phyloP scores from a whole-genome alignment of 1,139 yeast species.

The Blastobotrys arbuscula region DNA sequence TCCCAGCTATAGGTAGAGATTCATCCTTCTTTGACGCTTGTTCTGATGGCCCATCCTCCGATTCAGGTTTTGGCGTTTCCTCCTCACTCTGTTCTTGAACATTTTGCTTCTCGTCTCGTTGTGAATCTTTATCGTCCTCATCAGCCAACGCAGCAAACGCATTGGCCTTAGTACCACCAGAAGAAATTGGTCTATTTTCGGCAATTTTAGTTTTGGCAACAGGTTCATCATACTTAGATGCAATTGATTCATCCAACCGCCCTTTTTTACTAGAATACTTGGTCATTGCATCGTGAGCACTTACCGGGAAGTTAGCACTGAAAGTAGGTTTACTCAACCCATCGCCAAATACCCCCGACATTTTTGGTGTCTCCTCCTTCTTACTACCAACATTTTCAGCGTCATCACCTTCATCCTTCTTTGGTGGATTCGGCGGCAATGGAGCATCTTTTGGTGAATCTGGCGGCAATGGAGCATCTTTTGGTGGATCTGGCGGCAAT shows the following conservation, averaged over 20 bases:
- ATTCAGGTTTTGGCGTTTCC: neutral
- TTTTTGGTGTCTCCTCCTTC: neutral
- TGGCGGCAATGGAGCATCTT: neutral
- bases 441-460: neutral
- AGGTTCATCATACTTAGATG: neutral
- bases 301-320: neutral
- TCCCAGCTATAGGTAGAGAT: too few relatives aligned
- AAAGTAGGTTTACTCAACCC: neutral
- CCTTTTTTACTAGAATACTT: neutral
- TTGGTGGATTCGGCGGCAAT: neutral
- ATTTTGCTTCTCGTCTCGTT: neutral
- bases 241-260: neutral
- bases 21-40: neutral
- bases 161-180: neutral
- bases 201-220: neutral
- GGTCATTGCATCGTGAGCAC: neutral
- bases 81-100: neutral
- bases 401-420: neutral
- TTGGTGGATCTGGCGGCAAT: slow-evolving; percentile 13
- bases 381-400: too few relatives aligned
- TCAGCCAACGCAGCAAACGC: neutral
- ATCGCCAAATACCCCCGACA: neutral
- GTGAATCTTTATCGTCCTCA: slow-evolving; percentile 1
- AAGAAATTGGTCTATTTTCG: neutral
- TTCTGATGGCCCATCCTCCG: neutral